phyloP scores from a whole-genome alignment of 2,329 filamentous ascomycete species.

The Cercospora sojina region DNA sequence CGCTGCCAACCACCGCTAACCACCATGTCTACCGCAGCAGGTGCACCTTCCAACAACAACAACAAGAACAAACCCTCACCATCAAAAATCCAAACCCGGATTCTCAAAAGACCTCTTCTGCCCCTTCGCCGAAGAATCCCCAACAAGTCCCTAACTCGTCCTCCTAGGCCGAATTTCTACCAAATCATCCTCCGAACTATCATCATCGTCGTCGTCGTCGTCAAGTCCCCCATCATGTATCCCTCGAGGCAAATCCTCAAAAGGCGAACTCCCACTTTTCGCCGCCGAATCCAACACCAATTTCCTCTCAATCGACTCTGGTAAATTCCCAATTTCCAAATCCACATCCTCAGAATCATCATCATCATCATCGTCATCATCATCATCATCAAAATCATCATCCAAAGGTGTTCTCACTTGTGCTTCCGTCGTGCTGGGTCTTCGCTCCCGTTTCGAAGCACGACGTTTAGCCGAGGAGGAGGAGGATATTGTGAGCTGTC shows the following conservation, averaged over 20 bases:
- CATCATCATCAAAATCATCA: slow-evolving; percentile 34
- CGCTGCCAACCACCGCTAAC: neutral
- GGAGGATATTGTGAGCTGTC: neutral
- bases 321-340: slow-evolving; percentile 9
- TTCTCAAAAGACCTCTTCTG: neutral
- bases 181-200: slow-evolving; percentile 32
- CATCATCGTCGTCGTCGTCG: slow-evolving; percentile 27
- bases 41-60: neutral
- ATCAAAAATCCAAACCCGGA: slow-evolving; percentile 1
- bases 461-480: slow-evolving; percentile 17
- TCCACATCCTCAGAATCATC: slow-evolving; percentile 18
- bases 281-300: slow-evolving; percentile 18
- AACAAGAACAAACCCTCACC: neutral
- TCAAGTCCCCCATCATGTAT: slow-evolving; percentile 21
- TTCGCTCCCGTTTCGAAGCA: neutral
- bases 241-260: slow-evolving; percentile 22
- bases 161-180: slow-evolving; percentile 37
- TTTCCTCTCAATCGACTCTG: slow-evolving; percentile 18
- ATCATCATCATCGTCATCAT: slow-evolving; percentile 34
- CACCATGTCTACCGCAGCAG: neutral
- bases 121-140: neutral
- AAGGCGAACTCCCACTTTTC: slow-evolving; percentile 15
- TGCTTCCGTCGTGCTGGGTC: slow-evolving; percentile 39
- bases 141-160: slow-evolving; percentile 29
- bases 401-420: slow-evolving; percentile 36